A percentile compares a stretch with the other conserved stretches of the same genome.
These are phyloP conservation scores for Zasmidium cellare DNA, from an alignment of 2,329 filamentous ascomycete species.

Conservation along the genomic window DNA sequence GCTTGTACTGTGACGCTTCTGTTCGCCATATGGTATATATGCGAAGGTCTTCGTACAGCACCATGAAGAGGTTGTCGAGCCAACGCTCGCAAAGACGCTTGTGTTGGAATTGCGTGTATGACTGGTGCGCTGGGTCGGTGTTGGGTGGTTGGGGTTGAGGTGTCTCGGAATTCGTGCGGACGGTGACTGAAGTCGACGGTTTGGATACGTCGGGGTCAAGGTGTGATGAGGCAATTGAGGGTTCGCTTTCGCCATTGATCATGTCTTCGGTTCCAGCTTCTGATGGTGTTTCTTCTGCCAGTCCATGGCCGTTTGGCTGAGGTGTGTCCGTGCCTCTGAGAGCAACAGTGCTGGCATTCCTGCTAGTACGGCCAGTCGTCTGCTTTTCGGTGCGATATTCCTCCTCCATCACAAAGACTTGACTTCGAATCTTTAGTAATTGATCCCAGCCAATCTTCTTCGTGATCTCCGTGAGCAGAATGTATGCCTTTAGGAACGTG, in stretches of 20 bases:
- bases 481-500: slow-evolving; percentile 93
- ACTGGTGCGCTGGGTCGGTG: slow-evolving; percentile 62
- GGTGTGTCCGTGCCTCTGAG: slow-evolving; percentile 67
- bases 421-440: slow-evolving; percentile 87
- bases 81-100: slow-evolving; percentile 96
- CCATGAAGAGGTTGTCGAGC: slow-evolving; percentile 99
- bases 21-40: slow-evolving; percentile 99
- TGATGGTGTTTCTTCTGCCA: slow-evolving; percentile 38
- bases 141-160: slow-evolving; percentile 34
- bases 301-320: slow-evolving; percentile 44
- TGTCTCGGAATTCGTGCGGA: slow-evolving; percentile 32
- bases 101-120: slow-evolving; percentile 90
- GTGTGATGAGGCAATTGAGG: slow-evolving; percentile 30
- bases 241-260: slow-evolving; percentile 27
- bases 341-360: slow-evolving; percentile 77
- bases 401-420: slow-evolving; percentile 99
- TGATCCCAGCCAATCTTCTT: slow-evolving; percentile 98
- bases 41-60: slow-evolving; percentile 93
- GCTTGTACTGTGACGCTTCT: slow-evolving; percentile 92
- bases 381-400: slow-evolving; percentile 91
- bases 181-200: slow-evolving; percentile 34
- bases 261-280: slow-evolving; percentile 36
- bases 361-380: slow-evolving; percentile 52
- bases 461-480: slow-evolving; percentile 91
- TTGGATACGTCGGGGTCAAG: slow-evolving; percentile 38